Base-by-base conservation (phyloP, 2,329 filamentous ascomycete species). In the Phaeomoniella chlamydospora region DNA sequence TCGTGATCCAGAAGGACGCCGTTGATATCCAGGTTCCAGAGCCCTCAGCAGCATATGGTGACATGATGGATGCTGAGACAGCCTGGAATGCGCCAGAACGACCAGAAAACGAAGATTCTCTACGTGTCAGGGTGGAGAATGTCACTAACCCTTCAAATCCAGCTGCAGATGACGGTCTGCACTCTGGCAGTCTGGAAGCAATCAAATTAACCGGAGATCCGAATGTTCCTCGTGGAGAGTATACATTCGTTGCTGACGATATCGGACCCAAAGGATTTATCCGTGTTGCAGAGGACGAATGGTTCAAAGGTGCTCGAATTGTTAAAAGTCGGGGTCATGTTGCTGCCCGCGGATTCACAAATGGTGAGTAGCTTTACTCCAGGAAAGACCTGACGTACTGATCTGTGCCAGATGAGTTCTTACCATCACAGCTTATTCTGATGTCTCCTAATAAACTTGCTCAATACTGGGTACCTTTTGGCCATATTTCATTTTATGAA, bases 161-260 rank as follows among this genome's bases (percentile, higher is more conserved):
- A 29, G 30, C 33, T 15, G 49, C 54, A 1, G 58, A 66, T 11
- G 61, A 64, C 16, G 58, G 61, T 11, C 61, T 73, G 1, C 74
- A 81, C 44, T 65, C 64, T 10, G 84, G 85, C 3, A 67, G 75
- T 2, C 56, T 96, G 3, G 77, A 87, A 53, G 88, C 81, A 0
- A 76, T 94, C 50, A 96, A 96, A 54, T 62, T 98, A 19, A 96
- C 88, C 0, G 88, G 88, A 1, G 88, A 98, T 49, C 75, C 80
- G 0, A 92, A 94, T 45, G 76, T 96, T 11, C 88, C 88, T 0
- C 70, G 87, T 5, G 88, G 87, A 5, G 80, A 94, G 54, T 74
- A 77, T 45, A 84, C 81, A 0, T 94, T 93, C 52, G 68, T 83
- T 3, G 80, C 77, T 0, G 72, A 84, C 4, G 85, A 94, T 46